Percentiles rank a stretch among this genome's conserved stretches.
Evolutionary conservation across 2,329 filamentous ascomycete species (phyloP).

Genomic region (Leptographium wingfieldii): DNA sequence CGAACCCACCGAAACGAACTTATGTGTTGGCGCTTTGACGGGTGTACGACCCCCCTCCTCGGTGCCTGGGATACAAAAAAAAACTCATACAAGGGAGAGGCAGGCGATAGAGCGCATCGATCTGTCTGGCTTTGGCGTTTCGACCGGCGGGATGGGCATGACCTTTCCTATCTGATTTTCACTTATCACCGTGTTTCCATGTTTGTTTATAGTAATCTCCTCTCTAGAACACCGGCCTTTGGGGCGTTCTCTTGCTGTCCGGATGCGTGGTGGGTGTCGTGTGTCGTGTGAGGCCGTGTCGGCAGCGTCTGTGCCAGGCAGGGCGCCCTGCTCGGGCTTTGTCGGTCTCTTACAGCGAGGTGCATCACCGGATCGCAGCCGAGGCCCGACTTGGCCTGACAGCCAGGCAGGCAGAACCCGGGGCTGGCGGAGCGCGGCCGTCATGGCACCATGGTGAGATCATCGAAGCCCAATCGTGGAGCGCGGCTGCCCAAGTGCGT

Average conservation of each 20-base stretch:
- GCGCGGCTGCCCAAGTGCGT: too few relatives aligned
- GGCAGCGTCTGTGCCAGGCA: too few relatives aligned
- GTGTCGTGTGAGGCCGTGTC: not conserved
- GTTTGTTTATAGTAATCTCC: not conserved
- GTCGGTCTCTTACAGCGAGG: too few relatives aligned
- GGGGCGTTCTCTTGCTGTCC: not conserved
- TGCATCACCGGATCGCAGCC: too few relatives aligned
- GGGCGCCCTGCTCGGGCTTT: too few relatives aligned
- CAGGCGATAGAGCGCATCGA: not conserved
- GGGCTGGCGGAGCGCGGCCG: too few relatives aligned
- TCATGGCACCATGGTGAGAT: too few relatives aligned
- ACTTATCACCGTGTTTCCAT: not conserved
- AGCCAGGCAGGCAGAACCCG: too few relatives aligned
- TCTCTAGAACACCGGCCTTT: not conserved
- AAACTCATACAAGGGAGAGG: not conserved
- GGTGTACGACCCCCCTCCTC: not conserved
- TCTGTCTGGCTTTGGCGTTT: constrained; percentile 9
- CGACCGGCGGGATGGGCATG: constrained; percentile 4
- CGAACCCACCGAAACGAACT: not conserved
- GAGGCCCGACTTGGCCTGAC: too few relatives aligned
- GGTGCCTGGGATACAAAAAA: not conserved
- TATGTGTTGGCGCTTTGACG: not conserved
- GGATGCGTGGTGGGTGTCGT: not conserved
- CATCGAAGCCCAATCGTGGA: too few relatives aligned
- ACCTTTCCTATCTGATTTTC: not conserved